Evolutionary conservation across 2,329 filamentous ascomycete species (phyloP).

Genomic region (Kalmusia sp.): DNA sequence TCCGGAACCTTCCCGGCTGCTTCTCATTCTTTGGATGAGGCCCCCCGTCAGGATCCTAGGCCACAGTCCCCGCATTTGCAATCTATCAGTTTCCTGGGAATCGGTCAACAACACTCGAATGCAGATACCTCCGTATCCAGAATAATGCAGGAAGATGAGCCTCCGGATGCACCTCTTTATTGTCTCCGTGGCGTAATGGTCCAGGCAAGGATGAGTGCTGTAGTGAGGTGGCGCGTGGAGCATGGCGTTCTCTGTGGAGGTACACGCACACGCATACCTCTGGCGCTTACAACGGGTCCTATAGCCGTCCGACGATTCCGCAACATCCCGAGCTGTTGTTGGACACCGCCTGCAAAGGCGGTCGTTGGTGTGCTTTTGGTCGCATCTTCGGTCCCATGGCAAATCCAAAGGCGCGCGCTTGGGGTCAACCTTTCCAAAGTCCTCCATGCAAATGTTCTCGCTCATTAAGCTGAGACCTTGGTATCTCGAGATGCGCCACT

Average conservation of each 20-base stretch:
- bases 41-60: background rate
- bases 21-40: background rate
- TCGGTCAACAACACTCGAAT: background rate
- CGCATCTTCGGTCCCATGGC: too few relatives aligned
- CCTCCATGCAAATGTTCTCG: too few relatives aligned
- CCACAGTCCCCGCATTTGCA: slow-evolving; percentile 4
- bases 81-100: background rate
- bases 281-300: slow-evolving; percentile 3
- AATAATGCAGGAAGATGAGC: slow-evolving; percentile 16
- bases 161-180: slow-evolving; percentile 9
- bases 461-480: too few relatives aligned
- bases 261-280: background rate
- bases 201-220: background rate
- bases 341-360: background rate
- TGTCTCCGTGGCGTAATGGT: background rate
- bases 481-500: too few relatives aligned
- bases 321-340: background rate
- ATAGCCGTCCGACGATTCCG: background rate
- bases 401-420: too few relatives aligned
- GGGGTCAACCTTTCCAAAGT: too few relatives aligned
- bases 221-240: background rate
- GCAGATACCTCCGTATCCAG: slow-evolving; percentile 1
- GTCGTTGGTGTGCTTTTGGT: background rate
- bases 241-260: background rate
- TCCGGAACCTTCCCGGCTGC: background rate